Conservation (phyloP, 805 yeast genomes). For the Starmera amethionina region DNA sequence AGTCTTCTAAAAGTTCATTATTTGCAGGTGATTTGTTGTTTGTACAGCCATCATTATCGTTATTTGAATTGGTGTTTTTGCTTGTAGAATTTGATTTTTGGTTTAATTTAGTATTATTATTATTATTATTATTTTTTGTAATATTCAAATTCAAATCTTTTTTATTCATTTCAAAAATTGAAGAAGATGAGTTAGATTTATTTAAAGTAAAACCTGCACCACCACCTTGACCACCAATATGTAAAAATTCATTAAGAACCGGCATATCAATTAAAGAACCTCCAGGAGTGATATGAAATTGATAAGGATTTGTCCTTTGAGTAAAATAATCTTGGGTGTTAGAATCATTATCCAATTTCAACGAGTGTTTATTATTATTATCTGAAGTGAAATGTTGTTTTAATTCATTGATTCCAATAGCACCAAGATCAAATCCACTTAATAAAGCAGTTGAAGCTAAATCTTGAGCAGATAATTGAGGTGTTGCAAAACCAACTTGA, state of each 20-base stretch:
- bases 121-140: too few relatives aligned
- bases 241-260: conserved; percentile 27
- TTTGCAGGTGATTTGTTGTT: conserved; percentile 1
- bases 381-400: conserved; percentile 10
- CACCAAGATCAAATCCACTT: conserved; percentile 28
- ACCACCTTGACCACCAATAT: conserved; percentile 30
- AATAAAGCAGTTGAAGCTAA: conserved; percentile 22
- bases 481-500: conserved; percentile 76
- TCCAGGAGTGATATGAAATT: conserved; percentile 15
- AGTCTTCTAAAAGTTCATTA: conserved; percentile 6
- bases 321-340: conserved; percentile 3
- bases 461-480: conserved; percentile 52
- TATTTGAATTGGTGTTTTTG: too few relatives aligned
- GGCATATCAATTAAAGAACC: conserved; percentile 23
- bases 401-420: conserved; percentile 23
- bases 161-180: conserved; percentile 23
- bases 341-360: neutral
- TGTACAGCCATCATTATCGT: neutral
- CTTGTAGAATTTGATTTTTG: too few relatives aligned
- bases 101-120: neutral
- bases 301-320: conserved; percentile 8
- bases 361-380: conserved; percentile 19
- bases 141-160: neutral
- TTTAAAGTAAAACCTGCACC: conserved; percentile 27
- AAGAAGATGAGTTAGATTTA: conserved; percentile 11